Evolutionary conservation across 208 protist genomes (phyloP).

Genomic region (Crithidia mellificae): DNA sequence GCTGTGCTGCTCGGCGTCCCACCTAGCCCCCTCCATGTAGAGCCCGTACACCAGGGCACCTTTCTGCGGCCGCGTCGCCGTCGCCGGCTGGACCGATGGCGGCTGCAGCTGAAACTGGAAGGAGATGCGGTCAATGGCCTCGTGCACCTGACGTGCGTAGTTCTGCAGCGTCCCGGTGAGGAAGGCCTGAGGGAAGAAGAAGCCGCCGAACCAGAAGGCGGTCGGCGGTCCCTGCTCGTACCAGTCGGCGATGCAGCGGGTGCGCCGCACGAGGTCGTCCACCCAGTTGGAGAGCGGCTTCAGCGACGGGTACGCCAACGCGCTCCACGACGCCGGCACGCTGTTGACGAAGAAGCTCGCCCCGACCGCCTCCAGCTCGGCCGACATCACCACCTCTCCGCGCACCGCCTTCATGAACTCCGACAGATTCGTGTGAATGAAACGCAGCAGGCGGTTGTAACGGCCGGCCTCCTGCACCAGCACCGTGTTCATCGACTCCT

Average conservation of each 20-base stretch:
- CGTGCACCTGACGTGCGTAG: constrained; percentile 92
- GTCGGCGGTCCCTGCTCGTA: constrained; percentile 84
- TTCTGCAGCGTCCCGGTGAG: constrained; percentile 97
- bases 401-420: constrained; percentile 94
- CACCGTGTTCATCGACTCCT: constrained; percentile 96
- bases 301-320: constrained; percentile 94
- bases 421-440: constrained; percentile 85
- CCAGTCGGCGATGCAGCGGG: constrained; percentile 91
- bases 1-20: constrained; percentile 72
- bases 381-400: constrained; percentile 97
- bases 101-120: constrained; percentile 88
- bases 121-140: constrained; percentile 96
- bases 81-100: constrained; percentile 20
- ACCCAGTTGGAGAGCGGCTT: constrained; percentile 97
- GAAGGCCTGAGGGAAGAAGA: constrained; percentile 98
- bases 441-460: constrained; percentile 94
- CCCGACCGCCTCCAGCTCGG: constrained; percentile 93
- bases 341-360: constrained; percentile 96
- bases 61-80: constrained; percentile 41
- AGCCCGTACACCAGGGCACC: constrained; percentile 94
- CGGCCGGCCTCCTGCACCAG: constrained; percentile 93
- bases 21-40: constrained; percentile 96
- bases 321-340: constrained; percentile 89
- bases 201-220: constrained; percentile 96
- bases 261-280: constrained; percentile 92